These are phyloP conservation scores for Avena atlantica DNA, from an alignment of 176 grass and related monocot species.

Conservation along the genomic window DNA sequence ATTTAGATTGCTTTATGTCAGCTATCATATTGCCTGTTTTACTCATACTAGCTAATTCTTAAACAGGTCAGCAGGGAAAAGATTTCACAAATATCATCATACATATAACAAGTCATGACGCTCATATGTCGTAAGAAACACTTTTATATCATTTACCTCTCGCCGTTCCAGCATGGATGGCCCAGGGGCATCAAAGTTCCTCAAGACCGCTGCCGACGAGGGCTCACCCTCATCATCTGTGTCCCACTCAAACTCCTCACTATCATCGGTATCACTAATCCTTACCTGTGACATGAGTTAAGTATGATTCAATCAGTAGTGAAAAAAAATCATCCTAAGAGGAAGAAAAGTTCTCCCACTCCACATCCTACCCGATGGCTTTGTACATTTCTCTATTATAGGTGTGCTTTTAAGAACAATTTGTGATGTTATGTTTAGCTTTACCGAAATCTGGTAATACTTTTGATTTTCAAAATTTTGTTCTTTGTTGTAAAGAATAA, in stretches of 20 bases:
- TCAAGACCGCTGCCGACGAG: background rate
- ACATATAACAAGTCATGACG: background rate
- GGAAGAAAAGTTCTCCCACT: background rate
- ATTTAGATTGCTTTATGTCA: background rate
- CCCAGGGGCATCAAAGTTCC: conserved; percentile 26
- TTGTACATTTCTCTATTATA: background rate
- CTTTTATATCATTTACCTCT: conserved; percentile 20
- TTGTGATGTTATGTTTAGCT: background rate
- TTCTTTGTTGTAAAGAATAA: background rate
- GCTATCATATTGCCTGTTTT: conserved; percentile 2
- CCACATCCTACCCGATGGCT: background rate
- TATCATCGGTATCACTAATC: conserved; percentile 47
- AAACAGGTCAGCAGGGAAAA: background rate
- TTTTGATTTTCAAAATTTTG: background rate
- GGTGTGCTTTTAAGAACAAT: background rate
- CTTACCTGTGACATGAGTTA: conserved; percentile 39
- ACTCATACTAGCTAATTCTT: background rate
- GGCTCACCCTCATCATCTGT: conserved; percentile 20
- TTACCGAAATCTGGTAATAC: background rate
- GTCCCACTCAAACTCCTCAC: conserved; percentile 37
- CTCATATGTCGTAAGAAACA: background rate
- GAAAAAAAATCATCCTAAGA: too few species aligned
- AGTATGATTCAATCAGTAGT: background rate
- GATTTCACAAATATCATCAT: background rate
- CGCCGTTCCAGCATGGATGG: background rate